A percentile compares a stretch with the other conserved stretches of the same genome.
phyloP scores from a whole-genome alignment of 148 eudicot genomes.

The Heliosperma pusillum region DNA sequence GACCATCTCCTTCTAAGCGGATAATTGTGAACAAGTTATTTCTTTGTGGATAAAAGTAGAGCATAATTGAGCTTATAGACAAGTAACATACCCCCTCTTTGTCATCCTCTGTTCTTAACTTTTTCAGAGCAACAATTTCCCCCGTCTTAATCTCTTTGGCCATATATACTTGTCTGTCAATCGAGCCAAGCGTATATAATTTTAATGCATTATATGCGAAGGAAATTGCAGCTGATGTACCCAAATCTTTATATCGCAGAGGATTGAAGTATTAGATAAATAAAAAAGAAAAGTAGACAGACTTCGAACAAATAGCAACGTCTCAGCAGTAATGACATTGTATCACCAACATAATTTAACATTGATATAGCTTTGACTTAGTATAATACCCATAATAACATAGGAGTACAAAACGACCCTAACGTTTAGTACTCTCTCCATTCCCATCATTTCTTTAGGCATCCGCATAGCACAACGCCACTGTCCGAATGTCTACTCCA shows the following conservation, averaged over 20 bases:
- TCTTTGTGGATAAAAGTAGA: background rate
- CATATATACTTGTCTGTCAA: constrained; percentile 84
- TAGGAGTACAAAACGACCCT: background rate
- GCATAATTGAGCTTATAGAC: constrained; percentile 6
- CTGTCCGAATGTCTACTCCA: too few relatives aligned
- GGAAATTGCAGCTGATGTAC: background rate
- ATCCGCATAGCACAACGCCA: too few relatives aligned
- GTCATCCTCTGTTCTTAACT: constrained; percentile 71
- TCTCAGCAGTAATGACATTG: background rate
- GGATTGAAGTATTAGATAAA: background rate
- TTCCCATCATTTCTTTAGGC: too few relatives aligned
- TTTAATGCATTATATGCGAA: background rate
- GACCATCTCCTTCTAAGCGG: background rate
- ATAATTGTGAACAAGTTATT: background rate
- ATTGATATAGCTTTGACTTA: background rate
- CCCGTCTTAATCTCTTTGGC: constrained; percentile 71
- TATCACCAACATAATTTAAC: background rate
- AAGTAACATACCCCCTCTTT: constrained; percentile 75
- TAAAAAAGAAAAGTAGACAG: background rate
- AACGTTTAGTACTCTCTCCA: background rate
- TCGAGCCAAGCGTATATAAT: constrained; percentile 13
- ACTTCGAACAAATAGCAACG: background rate
- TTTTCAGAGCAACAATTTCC: constrained; percentile 75
- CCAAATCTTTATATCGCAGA: background rate
- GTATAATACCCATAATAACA: background rate